Conservation (phyloP, 2,329 filamentous ascomycete species). For the Colletotrichum australisinense region DNA sequence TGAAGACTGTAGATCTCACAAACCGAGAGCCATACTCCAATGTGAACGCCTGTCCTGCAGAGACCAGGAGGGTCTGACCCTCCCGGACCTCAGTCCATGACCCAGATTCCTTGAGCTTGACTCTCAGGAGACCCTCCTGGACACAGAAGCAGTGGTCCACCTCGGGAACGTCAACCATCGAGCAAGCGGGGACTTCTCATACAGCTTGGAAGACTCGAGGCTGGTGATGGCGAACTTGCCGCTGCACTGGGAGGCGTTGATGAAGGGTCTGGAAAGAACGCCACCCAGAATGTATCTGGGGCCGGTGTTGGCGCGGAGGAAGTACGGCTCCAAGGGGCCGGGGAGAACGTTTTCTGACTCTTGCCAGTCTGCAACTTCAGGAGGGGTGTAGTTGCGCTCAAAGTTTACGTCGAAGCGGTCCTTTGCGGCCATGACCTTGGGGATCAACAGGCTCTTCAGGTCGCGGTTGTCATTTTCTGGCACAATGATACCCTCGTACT, state of each 20-base stretch:
- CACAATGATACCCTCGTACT: conserved; percentile 60
- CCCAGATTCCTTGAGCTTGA: conserved; percentile 48
- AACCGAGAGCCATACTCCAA: conserved; percentile 57
- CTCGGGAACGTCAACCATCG: conserved; percentile 54
- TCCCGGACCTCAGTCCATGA: conserved; percentile 50
- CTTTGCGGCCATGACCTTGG: conserved; percentile 66
- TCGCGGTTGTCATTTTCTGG: conserved; percentile 65
- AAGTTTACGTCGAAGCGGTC: conserved; percentile 68
- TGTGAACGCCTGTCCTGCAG: conserved; percentile 57
- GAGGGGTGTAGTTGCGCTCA: conserved; percentile 58
- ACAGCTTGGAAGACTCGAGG: conserved; percentile 57
- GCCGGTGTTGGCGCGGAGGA: conserved; percentile 61
- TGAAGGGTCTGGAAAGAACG: conserved; percentile 58
- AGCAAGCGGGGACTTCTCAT: conserved; percentile 48
- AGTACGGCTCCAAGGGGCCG: conserved; percentile 56
- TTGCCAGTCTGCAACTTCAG: conserved; percentile 55
- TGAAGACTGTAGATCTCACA: conserved; percentile 59
- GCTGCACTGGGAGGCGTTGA: conserved; percentile 57
- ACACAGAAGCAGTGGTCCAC: conserved; percentile 66
- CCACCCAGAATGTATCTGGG: conserved; percentile 59
- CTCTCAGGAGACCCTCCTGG: conserved; percentile 56
- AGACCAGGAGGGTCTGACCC: conserved; percentile 61
- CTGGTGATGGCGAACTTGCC: conserved; percentile 65
- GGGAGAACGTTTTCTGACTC: conserved; percentile 53
- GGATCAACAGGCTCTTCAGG: conserved; percentile 60